These are phyloP conservation scores for Chamaecyparis obtusa DNA, from an alignment of 75 land plant species.

Conservation along the genomic window DNA sequence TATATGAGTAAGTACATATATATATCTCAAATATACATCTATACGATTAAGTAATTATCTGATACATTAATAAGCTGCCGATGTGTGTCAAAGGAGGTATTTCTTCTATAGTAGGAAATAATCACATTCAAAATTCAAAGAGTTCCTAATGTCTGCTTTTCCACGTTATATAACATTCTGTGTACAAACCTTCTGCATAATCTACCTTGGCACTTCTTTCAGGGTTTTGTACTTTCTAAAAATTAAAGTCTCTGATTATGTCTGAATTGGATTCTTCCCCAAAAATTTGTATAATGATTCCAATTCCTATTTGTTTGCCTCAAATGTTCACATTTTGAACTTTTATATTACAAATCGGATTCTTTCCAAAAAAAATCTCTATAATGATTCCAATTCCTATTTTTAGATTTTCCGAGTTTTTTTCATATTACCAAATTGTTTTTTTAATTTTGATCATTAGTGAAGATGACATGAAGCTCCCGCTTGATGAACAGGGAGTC, in stretches of 20 bases:
- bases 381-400: neutral
- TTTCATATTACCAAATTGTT: neutral
- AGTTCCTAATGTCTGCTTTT: neutral
- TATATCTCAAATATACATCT: no score
- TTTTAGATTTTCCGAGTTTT: neutral
- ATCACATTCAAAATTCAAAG: neutral
- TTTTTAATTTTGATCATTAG: neutral
- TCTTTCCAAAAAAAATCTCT: neutral
- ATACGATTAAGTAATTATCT: no score
- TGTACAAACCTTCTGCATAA: neutral
- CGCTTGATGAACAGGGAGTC: conserved; percentile 23
- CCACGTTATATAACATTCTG: neutral
- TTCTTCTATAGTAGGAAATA: neutral
- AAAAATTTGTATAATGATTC: neutral
- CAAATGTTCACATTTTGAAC: neutral
- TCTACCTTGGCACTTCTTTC: neutral
- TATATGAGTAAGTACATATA: no score
- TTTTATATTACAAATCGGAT: neutral
- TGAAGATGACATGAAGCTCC: neutral
- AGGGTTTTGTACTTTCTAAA: neutral
- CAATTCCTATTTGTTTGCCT: neutral
- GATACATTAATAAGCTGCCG: no score
- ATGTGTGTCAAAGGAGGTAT: neutral
- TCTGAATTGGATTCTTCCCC: neutral
- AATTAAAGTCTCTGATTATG: neutral